A percentile compares a stretch with the other conserved stretches of the same genome.
These are phyloP conservation scores for Elaeis guineensis DNA, from an alignment of 176 grass and related monocot species.

Conservation along the genomic window DNA sequence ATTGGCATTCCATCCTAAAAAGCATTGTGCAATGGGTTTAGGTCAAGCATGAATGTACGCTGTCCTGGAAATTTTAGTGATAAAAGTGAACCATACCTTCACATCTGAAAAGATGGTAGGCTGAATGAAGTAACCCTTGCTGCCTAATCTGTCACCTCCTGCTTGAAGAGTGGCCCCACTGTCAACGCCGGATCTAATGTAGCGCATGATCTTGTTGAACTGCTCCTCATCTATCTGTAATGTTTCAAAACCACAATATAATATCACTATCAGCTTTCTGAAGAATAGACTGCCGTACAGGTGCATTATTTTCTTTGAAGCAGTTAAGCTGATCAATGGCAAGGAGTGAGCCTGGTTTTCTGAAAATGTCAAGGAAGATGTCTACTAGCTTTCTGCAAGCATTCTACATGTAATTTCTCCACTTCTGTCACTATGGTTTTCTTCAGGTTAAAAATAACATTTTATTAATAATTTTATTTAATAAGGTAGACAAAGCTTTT, in stretches of 20 bases:
- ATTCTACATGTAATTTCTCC: too few species aligned
- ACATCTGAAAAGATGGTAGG: constrained; percentile 81
- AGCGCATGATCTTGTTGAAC: constrained; percentile 73
- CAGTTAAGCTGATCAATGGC: too few species aligned
- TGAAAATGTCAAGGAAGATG: too few species aligned
- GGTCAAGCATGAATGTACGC: background rate
- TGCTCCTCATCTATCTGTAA: constrained; percentile 74
- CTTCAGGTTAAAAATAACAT: too few species aligned
- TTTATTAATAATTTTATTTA: too few species aligned
- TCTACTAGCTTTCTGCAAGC: too few species aligned
- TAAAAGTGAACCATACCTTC: constrained; percentile 25
- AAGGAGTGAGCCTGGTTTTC: too few species aligned
- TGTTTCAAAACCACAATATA: constrained; percentile 1
- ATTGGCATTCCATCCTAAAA: constrained; percentile 77
- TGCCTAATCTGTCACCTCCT: constrained; percentile 50
- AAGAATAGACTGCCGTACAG: too few species aligned
- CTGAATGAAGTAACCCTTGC: constrained; percentile 75
- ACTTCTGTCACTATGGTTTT: too few species aligned
- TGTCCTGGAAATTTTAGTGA: background rate
- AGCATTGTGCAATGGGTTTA: background rate
- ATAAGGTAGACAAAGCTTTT: too few species aligned
- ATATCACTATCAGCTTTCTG: background rate
- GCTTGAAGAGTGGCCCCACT: constrained; percentile 61
- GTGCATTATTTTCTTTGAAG: too few species aligned
- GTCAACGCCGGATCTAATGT: constrained; percentile 55